phyloP scores from a whole-genome alignment of 2,329 filamentous ascomycete species.

The Microdochium bolleyi region DNA sequence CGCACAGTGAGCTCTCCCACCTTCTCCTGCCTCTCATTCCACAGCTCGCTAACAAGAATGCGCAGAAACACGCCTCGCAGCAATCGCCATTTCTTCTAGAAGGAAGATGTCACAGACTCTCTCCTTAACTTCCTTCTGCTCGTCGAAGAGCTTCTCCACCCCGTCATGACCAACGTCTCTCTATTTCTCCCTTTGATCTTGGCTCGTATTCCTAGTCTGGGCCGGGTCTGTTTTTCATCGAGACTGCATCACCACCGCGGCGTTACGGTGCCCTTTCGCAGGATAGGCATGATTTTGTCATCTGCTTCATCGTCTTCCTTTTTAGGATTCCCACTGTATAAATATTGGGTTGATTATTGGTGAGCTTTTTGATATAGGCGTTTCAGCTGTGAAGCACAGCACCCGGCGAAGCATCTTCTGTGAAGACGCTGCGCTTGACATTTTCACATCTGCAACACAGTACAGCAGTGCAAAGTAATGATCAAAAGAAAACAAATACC shows the following conservation, averaged over 20 bases:
- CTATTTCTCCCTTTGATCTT: background rate
- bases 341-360: background rate
- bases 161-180: conserved; percentile 18
- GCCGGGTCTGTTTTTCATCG: background rate
- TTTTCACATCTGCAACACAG: background rate
- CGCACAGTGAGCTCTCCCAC: conserved; percentile 36
- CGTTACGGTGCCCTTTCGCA: background rate
- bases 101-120: too few species aligned
- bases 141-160: background rate
- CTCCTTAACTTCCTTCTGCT: background rate
- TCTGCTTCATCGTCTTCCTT: background rate
- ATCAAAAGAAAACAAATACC: background rate
- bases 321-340: background rate
- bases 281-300: background rate
- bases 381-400: background rate
- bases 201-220: background rate
- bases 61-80: conserved; percentile 36
- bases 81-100: conserved; percentile 28
- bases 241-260: background rate
- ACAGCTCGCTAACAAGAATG: conserved; percentile 6
- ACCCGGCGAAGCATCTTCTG: background rate
- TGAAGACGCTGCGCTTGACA: background rate
- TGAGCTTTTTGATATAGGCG: background rate
- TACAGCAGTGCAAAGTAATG: background rate
- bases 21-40: background rate